Base-by-base conservation (phyloP, 495 filamentous ascomycete species). In the Trichoderma parareesei region DNA sequence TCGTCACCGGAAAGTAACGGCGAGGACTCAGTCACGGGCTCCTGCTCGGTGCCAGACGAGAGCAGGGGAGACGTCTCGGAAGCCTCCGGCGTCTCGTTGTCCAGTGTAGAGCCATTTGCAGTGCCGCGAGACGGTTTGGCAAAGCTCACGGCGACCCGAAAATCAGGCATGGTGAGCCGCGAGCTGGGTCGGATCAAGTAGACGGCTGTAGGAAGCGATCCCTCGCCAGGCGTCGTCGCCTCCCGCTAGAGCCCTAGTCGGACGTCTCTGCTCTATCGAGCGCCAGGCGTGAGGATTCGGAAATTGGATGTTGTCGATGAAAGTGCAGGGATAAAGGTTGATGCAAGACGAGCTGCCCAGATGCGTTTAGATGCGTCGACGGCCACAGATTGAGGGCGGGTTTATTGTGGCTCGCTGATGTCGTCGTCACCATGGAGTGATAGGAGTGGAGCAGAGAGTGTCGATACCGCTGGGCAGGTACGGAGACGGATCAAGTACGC, bases 61-160 rank as follows among this genome's bases (percentile, higher is more conserved):
- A 63, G 61, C 40, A 63, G 27, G 41, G 61, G 61, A 3, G 61
- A 63, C 41, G 40, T 27, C 38, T 61, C 60, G 41, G 61, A 63
- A 10, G 61, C 42, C 40, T 40, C 57, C 27, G 57, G 57, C 20
- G 46, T 4, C 46, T 57, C 53, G 9, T 57, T 57, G 20, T 57
- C 53, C 16, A 37, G 20, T 14, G 27, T 37, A 5, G 53, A 38
- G 33, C 10, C 53, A 11, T 57, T 14, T 10, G 33, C 9, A 11
- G 27, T 0, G 33, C 53, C 27, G 9, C 9, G 16, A 35, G 8
- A 35, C 18, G 53, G 53, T 13, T 37, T 57, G 1, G 8, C 8
- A 27, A 57, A 57, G 53, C 53, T 57, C 10, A 57, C 53, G 2
- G 27, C 6, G 7, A 57, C 53, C 53, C 53, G 53, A 2, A 57